A percentile compares a stretch with the other conserved stretches of the same genome.
These are phyloP conservation scores for Vigna unguiculata DNA, from an alignment of 306 rosid genomes.

Conservation along the genomic window DNA sequence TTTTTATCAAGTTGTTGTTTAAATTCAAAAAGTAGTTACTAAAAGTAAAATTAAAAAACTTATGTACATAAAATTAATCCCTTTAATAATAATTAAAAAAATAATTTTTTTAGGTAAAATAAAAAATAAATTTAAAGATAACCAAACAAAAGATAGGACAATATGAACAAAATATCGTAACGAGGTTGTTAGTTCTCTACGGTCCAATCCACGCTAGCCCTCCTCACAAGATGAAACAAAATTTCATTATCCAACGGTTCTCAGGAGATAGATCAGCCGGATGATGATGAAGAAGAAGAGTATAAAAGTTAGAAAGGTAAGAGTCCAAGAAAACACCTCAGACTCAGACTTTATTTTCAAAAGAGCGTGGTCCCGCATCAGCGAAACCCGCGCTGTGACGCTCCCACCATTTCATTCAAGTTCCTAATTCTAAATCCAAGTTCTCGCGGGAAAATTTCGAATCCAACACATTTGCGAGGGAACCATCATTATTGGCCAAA, in stretches of 20 bases:
- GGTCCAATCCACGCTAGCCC: too few species aligned
- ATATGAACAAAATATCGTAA: too few species aligned
- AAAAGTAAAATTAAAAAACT: too few species aligned
- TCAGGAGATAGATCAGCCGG: not conserved
- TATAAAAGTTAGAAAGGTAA: not conserved
- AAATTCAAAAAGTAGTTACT: too few species aligned
- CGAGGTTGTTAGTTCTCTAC: too few species aligned
- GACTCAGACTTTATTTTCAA: not conserved
- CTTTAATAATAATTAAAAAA: too few species aligned
- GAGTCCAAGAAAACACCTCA: not conserved
- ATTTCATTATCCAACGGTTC: not conserved
- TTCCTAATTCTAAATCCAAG: slow-evolving; percentile 24
- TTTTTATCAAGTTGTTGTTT: too few species aligned
- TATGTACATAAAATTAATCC: too few species aligned
- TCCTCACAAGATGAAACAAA: not conserved
- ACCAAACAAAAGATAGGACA: too few species aligned
- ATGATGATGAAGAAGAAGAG: not conserved
- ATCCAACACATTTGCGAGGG: slow-evolving; percentile 33
- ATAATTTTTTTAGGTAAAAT: too few species aligned
- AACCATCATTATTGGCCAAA: not conserved
- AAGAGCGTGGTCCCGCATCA: slow-evolving; percentile 21
- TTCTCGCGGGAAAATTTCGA: slow-evolving; percentile 54
- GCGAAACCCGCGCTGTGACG: not conserved
- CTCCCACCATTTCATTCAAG: slow-evolving; percentile 3
- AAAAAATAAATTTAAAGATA: too few species aligned